Conservation (phyloP, 2,329 filamentous ascomycete species). For the Colletotrichum liriopes region DNA sequence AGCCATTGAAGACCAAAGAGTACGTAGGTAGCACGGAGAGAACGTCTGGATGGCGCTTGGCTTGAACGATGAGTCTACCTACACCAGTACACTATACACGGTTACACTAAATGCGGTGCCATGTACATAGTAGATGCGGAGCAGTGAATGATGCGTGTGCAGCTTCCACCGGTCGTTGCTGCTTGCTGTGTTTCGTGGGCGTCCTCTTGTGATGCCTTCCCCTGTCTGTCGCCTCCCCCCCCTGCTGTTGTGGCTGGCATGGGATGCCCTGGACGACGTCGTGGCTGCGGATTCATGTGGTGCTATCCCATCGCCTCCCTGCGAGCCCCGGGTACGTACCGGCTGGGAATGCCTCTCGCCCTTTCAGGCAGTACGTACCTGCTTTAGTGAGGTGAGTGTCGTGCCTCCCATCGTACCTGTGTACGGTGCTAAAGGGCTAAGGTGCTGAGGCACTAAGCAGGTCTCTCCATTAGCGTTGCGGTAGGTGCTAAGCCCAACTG, state of each 20-base stretch:
- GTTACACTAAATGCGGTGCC: too few relatives aligned
- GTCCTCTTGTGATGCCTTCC: constrained; percentile 5
- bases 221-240: constrained; percentile 11
- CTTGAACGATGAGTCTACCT: neutral
- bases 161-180: neutral
- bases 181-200: constrained; percentile 7
- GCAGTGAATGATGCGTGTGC: neutral
- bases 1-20: neutral
- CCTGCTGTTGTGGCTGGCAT: constrained; percentile 37
- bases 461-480: constrained; percentile 18
- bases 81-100: too few relatives aligned
- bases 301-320: constrained; percentile 31
- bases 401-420: neutral
- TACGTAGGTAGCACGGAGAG: neutral
- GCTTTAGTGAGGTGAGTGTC: neutral
- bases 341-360: too few relatives aligned
- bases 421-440: neutral
- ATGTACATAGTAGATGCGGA: neutral
- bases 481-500: constrained; percentile 28
- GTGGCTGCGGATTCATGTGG: constrained; percentile 24
- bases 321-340: neutral
- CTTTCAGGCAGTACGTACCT: neutral
- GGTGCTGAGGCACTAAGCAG: constrained; percentile 13
- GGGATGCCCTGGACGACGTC: constrained; percentile 29
- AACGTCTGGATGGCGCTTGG: neutral